Evolutionary conservation across 2,329 filamentous ascomycete genomes (phyloP).

Genomic region (Phyllachora maydis): DNA sequence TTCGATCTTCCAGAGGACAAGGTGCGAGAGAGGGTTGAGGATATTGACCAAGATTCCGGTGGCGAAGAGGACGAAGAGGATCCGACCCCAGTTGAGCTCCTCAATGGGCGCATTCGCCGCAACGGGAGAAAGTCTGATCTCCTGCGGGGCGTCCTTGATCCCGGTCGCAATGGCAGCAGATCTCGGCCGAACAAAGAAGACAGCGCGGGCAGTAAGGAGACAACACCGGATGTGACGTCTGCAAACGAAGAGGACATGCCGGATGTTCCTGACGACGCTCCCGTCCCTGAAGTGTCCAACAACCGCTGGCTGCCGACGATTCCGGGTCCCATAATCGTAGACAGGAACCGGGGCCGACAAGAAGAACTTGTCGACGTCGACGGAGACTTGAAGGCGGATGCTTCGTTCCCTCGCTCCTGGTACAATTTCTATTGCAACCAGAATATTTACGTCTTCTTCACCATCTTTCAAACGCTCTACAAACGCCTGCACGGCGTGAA

Average conservation of each 20-base stretch:
- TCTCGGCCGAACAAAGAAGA: constrained; percentile 58
- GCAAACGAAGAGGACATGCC: constrained; percentile 57
- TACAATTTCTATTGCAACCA: constrained; percentile 88
- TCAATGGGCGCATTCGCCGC: constrained; percentile 46
- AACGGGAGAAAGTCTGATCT: constrained; percentile 63
- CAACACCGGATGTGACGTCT: constrained; percentile 67
- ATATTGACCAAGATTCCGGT: constrained; percentile 47
- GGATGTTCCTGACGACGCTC: constrained; percentile 34
- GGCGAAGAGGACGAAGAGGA: constrained; percentile 66
- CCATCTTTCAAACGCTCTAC: constrained; percentile 82
- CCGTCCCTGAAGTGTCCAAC: constrained; percentile 39
- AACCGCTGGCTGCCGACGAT: constrained; percentile 44
- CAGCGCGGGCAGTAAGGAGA: constrained; percentile 69
- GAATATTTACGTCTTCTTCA: constrained; percentile 86
- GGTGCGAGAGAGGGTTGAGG: constrained; percentile 44
- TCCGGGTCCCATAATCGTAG: constrained; percentile 31
- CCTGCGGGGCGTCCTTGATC: constrained; percentile 71
- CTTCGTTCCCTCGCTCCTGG: constrained; percentile 58
- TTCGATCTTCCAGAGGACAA: constrained; percentile 55
- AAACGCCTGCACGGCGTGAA: constrained; percentile 70
- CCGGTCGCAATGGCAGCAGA: constrained; percentile 47
- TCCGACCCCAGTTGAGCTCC: constrained; percentile 48
- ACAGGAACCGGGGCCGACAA: constrained; percentile 6
- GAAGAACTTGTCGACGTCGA: constrained; percentile 31
- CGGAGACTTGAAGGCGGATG: constrained; percentile 51